phyloP scores from a whole-genome alignment of 805 yeast species.

The Saturnispora quitensis region DNA sequence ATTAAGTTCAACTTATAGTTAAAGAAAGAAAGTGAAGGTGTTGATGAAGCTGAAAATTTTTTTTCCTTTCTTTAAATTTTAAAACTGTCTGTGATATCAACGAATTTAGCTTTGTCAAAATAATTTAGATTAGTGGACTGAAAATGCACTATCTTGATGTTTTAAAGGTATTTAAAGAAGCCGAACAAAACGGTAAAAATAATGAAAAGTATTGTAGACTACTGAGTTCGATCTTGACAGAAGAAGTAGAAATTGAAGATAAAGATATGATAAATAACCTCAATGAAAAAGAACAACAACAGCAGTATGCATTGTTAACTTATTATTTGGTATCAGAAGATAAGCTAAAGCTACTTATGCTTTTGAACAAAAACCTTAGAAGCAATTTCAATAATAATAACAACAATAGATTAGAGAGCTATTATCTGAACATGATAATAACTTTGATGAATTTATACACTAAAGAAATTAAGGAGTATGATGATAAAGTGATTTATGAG shows the following conservation, averaged over 20 bases:
- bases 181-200: neutral
- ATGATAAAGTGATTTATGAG: constrained; percentile 23
- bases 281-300: neutral
- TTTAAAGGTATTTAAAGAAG: neutral
- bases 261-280: neutral
- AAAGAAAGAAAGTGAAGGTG: neutral
- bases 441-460: constrained; percentile 1
- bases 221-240: neutral
- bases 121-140: neutral
- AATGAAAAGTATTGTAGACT: neutral
- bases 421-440: neutral
- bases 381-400: neutral
- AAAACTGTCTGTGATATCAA: neutral
- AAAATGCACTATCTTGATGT: neutral
- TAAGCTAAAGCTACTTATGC: neutral
- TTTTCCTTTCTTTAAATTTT: neutral
- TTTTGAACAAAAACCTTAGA: neutral
- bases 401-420: neutral
- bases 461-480: constrained; percentile 1
- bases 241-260: neutral
- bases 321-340: neutral
- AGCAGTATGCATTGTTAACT: neutral
- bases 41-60: neutral
- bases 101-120: neutral
- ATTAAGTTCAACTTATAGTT: neutral